phyloP scores from a whole-genome alignment of 352 stramenopile species.

The Pythium sp. region DNA sequence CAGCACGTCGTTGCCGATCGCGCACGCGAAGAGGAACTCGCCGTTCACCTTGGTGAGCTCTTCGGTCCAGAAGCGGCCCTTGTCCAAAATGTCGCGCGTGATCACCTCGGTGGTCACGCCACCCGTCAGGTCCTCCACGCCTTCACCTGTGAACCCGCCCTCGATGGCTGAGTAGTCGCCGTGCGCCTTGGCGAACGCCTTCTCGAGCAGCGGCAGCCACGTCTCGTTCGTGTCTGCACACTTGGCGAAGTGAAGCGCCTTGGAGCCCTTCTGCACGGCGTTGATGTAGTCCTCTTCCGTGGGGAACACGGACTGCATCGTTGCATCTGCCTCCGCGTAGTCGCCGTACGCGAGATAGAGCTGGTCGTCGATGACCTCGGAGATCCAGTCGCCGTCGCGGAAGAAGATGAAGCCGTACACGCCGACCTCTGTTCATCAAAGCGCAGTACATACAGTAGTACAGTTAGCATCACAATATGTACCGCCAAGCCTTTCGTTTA shows the following conservation, averaged over 20 bases:
- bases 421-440: conserved; percentile 26
- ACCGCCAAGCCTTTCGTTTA: no score
- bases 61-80: conserved; percentile 34
- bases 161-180: conserved; percentile 70
- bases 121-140: conserved; percentile 41
- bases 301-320: conserved; percentile 24
- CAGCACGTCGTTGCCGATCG: conserved; percentile 19
- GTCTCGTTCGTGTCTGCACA: conserved; percentile 60
- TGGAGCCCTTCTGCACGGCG: conserved; percentile 30
- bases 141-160: conserved; percentile 48
- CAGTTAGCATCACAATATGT: not conserved
- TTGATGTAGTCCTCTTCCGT: conserved; percentile 27
- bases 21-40: conserved; percentile 36
- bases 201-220: conserved; percentile 85
- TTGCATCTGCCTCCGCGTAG: conserved; percentile 23
- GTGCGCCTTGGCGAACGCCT: conserved; percentile 81
- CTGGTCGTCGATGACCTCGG: conserved; percentile 45
- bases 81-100: conserved; percentile 33
- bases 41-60: conserved; percentile 36
- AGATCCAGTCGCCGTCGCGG: conserved; percentile 46
- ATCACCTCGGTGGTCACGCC: conserved; percentile 38
- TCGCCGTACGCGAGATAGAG: conserved; percentile 29
- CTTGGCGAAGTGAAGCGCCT: conserved; percentile 38
- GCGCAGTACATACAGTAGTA: not conserved
- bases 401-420: conserved; percentile 58